These are phyloP conservation scores for Paulownia fortunei DNA, from an alignment of 257 asterid species.

Conservation along the genomic window DNA sequence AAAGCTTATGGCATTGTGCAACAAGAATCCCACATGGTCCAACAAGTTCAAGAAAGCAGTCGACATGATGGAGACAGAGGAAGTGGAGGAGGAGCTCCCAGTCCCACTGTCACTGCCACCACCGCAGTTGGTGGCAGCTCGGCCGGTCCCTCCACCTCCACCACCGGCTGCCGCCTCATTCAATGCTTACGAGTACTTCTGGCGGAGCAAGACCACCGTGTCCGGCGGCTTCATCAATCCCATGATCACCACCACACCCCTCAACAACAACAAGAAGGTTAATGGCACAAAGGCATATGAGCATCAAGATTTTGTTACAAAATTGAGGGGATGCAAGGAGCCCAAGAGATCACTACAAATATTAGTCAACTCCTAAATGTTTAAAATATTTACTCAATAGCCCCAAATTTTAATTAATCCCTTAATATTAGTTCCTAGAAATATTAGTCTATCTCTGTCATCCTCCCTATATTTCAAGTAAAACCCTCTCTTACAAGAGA, in stretches of 20 bases:
- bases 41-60: constrained; percentile 35
- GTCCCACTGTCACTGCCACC: constrained; percentile 60
- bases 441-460: constrained; percentile 11
- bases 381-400: no score
- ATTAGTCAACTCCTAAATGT: no score
- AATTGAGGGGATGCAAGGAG: constrained; percentile 69
- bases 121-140: constrained; percentile 34
- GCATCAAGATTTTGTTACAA: constrained; percentile 51
- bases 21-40: constrained; percentile 53
- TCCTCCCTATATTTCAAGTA: constrained; percentile 27
- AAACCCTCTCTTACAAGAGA: no score
- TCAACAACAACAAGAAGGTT: constrained; percentile 15
- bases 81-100: constrained; percentile 31
- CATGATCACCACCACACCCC: background rate
- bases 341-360: constrained; percentile 47
- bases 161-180: constrained; percentile 45
- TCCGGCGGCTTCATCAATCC: constrained; percentile 30
- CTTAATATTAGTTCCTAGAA: background rate
- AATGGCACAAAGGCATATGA: constrained; percentile 31
- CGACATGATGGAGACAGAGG: background rate
- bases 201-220: constrained; percentile 54
- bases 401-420: constrained; percentile 26
- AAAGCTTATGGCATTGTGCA: constrained; percentile 42
- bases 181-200: constrained; percentile 74
- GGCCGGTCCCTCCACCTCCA: constrained; percentile 33